Evolutionary conservation across 345 rosid species (phyloP).

Genomic region (Syzygium aromaticum): DNA sequence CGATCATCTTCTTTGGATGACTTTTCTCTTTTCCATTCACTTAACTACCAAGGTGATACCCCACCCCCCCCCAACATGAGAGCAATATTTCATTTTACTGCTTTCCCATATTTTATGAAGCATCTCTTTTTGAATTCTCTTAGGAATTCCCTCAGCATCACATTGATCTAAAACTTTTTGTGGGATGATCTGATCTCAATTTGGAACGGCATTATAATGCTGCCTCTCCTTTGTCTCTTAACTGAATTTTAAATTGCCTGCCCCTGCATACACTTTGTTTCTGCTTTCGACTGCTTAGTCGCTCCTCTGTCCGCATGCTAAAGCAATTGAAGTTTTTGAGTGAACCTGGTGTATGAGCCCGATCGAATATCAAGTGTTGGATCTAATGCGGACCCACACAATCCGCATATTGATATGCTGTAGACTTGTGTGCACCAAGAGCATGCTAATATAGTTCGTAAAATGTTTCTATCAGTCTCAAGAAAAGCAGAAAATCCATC

Average conservation of each 20-base stretch:
- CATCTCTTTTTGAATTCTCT: neutral
- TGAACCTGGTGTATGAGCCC: neutral
- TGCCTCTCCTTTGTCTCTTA: neutral
- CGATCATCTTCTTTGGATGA: neutral
- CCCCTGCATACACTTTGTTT: neutral
- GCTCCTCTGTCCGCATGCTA: neutral
- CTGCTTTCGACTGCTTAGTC: neutral
- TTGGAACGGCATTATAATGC: neutral
- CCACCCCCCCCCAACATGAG: too few relatives aligned
- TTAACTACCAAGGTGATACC: neutral
- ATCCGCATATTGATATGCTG: neutral
- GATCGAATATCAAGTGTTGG: neutral
- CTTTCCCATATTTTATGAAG: neutral
- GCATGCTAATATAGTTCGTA: neutral
- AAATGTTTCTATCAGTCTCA: neutral
- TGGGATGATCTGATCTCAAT: neutral
- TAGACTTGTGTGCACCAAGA: neutral
- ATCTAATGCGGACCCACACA: neutral
- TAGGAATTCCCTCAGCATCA: neutral
- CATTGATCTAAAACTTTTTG: neutral
- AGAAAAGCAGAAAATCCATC: neutral
- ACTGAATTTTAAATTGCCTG: neutral
- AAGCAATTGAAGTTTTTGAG: neutral
- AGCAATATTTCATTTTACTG: neutral
- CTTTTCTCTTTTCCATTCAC: neutral